Evolutionary conservation across 2,329 filamentous ascomycete genomes (phyloP).

Genomic region (Alternaria brassicicola): DNA sequence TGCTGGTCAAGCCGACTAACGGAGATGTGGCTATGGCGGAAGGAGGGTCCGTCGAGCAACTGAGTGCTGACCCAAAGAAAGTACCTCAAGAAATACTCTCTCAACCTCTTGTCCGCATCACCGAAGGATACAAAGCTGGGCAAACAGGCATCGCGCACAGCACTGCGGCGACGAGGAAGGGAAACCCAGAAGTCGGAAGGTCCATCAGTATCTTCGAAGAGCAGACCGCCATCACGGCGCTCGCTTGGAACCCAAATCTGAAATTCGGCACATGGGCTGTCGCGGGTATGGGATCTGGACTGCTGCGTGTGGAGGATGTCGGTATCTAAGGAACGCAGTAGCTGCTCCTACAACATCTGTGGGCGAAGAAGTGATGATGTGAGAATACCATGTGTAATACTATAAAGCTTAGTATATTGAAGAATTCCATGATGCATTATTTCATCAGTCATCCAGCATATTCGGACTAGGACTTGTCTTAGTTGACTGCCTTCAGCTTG

Average conservation of each 20-base stretch:
- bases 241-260: constrained; percentile 60
- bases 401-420: background rate
- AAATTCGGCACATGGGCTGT: constrained; percentile 58
- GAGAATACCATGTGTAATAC: background rate
- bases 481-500: constrained; percentile 30
- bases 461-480: background rate
- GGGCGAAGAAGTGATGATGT: background rate
- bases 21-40: constrained; percentile 5
- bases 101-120: constrained; percentile 45
- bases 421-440: background rate
- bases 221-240: constrained; percentile 51
- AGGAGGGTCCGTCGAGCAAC: constrained; percentile 1
- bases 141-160: constrained; percentile 35
- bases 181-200: constrained; percentile 34
- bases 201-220: constrained; percentile 55
- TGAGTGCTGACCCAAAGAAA: background rate
- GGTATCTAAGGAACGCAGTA: constrained; percentile 24
- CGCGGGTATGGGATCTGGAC: constrained; percentile 56
- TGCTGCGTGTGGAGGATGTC: constrained; percentile 59
- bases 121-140: constrained; percentile 51
- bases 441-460: background rate
- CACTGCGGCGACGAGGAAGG: constrained; percentile 21
- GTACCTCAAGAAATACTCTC: constrained; percentile 20
- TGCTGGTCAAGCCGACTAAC: constrained; percentile 5
- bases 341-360: background rate